Conservation (phyloP, 371 early-diverging fungal genomes). For the Mucor circinelloides region DNA sequence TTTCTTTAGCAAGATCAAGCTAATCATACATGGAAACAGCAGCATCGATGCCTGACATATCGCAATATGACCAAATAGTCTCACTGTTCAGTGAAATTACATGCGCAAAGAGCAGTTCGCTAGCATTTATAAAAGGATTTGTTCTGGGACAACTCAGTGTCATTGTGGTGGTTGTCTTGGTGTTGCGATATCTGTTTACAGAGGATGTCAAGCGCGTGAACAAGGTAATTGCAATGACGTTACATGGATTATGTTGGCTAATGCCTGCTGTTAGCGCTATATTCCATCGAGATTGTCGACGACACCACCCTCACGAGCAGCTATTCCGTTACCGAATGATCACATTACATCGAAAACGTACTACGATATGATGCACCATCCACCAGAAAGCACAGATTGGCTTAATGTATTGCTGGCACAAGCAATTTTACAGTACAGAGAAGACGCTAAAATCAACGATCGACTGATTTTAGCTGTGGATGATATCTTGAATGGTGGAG, state of each 20-base stretch:
- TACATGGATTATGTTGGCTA: neutral
- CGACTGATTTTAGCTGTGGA: constrained; percentile 75
- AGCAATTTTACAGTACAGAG: constrained; percentile 78
- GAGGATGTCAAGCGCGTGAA: constrained; percentile 58
- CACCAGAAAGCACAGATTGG: constrained; percentile 90
- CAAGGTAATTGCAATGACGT: constrained; percentile 36
- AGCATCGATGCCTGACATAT: neutral
- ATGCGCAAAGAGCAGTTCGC: constrained; percentile 29
- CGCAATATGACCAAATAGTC: neutral
- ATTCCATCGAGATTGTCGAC: constrained; percentile 46
- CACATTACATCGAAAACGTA: constrained; percentile 62
- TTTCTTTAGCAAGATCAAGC: neutral
- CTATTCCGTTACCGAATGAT: constrained; percentile 40
- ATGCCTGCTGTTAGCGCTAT: constrained; percentile 28
- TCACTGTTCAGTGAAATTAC: constrained; percentile 10
- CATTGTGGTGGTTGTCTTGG: constrained; percentile 55
- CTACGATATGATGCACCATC: constrained; percentile 65
- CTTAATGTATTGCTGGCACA: constrained; percentile 90
- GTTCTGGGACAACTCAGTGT: constrained; percentile 65
- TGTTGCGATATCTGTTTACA: constrained; percentile 62
- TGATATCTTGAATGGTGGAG: constrained; percentile 76
- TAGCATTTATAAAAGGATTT: constrained; percentile 60
- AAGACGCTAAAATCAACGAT: constrained; percentile 78
- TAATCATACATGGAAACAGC: neutral
- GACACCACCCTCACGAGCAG: constrained; percentile 38